These are phyloP conservation scores for Amphibolis antarctica DNA, from an alignment of 106 monocot genomes.

Conservation along the genomic window DNA sequence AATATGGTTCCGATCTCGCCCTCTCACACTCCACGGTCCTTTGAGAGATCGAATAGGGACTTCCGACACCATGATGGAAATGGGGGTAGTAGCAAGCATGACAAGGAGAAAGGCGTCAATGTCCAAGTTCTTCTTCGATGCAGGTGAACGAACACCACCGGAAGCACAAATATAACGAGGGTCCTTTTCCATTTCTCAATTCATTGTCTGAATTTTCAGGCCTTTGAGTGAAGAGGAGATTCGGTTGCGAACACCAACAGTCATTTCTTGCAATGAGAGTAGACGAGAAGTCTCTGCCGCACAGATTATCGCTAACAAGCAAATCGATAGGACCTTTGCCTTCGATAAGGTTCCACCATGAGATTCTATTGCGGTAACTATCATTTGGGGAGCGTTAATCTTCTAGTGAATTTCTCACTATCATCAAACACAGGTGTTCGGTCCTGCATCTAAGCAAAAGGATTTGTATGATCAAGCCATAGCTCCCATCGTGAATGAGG, in stretches of 20 bases:
- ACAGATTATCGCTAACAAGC: conserved; percentile 84
- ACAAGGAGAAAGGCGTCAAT: conserved; percentile 72
- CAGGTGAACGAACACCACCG: conserved; percentile 28
- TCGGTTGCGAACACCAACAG: conserved; percentile 63
- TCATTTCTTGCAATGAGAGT: conserved; percentile 77
- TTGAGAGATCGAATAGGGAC: conserved; percentile 43
- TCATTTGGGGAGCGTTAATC: not conserved
- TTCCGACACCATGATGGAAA: conserved; percentile 42
- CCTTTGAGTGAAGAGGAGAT: conserved; percentile 85
- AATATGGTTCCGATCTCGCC: conserved; percentile 24
- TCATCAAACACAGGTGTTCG: conserved; percentile 62
- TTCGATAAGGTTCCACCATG: conserved; percentile 95
- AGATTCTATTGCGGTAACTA: not conserved
- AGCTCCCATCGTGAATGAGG: conserved; percentile 84
- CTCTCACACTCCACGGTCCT: conserved; percentile 33
- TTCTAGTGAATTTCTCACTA: not conserved
- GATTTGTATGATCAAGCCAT: conserved; percentile 82
- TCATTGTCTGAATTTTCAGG: conserved; percentile 17
- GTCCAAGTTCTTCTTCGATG: conserved; percentile 88
- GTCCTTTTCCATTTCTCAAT: not conserved
- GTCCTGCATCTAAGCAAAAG: conserved; percentile 72
- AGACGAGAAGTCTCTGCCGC: conserved; percentile 68
- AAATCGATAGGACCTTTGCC: conserved; percentile 75
- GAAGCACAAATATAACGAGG: not conserved
- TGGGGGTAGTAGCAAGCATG: conserved; percentile 40